Evolutionary conservation across 768 basidiomycete genomes (phyloP), one percentile per base, ranked within the genome.

Genomic region (Lactifluus volemus): DNA sequence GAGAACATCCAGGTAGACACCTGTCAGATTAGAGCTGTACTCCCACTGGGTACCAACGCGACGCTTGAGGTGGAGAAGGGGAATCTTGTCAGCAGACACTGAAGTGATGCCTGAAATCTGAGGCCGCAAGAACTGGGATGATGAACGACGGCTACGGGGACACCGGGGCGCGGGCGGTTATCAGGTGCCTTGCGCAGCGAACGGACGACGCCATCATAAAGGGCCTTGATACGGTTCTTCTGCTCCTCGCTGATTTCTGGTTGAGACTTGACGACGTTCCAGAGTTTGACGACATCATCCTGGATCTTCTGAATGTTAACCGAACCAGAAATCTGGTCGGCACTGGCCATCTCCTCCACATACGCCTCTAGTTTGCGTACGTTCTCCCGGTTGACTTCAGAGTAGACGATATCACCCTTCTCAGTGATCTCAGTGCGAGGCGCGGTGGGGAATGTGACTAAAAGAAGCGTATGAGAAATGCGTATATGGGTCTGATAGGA

Each of bases 281-380:
- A 99, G 5, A 99, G 82, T 25, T 25, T 25, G 25, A 25, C 25
- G 25, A 25, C 25, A 2, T 25, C 25, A 25, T 25, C 25, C 25
- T 98, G 95, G 49, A 98, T 93, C 75, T 98, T 98, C 77, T 97
- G 90, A 62, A 97, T 89, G 75, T 98, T 98, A 70, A 95, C 83
- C 38, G 84, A 78, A 19, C 82, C 82, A 2, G 89, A 83, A 53
- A 92, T 88, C 6, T 89, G 85, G 70, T 95, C 92, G 2, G 93
- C 92, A 61, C 89, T 92, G 1, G 97, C 94, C 97, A 25, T 25
- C 25, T 25, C 25, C 25, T 25, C 25, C 25, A 25, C 25, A 25
- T 25, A 25, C 25, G 25, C 92, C 74, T 99, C 97, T 48, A 99
- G 80, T 76, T 98, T 98, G 68, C 97, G 88, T 49, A 98, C 96